These are phyloP conservation scores for Haplographium delicatum DNA, from an alignment of 495 filamentous ascomycete species.

Conservation along the genomic window DNA sequence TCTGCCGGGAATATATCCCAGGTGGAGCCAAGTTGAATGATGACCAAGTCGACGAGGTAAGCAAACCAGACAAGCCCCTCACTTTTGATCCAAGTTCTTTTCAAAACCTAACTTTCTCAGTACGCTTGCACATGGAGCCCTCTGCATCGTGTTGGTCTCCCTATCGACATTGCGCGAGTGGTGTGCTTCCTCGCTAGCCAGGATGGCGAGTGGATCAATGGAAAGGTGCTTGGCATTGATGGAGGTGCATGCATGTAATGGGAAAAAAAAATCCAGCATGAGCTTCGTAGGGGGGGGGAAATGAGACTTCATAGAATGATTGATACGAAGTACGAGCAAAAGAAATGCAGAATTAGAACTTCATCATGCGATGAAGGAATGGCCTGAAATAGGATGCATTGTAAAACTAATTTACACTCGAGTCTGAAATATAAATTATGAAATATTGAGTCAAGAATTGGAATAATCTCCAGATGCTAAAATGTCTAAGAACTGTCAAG, in stretches of 20 bases:
- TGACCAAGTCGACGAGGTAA: constrained; percentile 38
- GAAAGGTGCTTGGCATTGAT: constrained; percentile 29
- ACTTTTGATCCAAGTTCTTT: not conserved
- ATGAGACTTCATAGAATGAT: no score
- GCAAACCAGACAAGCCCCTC: constrained; percentile 6
- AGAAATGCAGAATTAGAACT: no score
- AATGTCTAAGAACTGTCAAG: no score
- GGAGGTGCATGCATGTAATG: constrained; percentile 23
- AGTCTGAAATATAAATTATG: no score
- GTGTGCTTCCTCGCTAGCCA: constrained; percentile 45
- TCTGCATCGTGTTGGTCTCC: constrained; percentile 49
- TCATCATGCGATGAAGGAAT: no score
- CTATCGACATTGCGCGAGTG: constrained; percentile 48
- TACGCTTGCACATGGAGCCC: constrained; percentile 31
- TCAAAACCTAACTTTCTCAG: not conserved
- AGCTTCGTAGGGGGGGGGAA: no score
- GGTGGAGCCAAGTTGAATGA: constrained; percentile 37
- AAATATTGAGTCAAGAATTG: no score
- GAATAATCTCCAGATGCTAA: no score
- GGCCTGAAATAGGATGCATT: no score
- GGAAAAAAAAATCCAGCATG: no score
- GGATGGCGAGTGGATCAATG: constrained; percentile 60
- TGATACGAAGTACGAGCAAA: no score
- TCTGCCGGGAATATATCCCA: constrained; percentile 60
- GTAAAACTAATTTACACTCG: no score